Evolutionary conservation across 192 early-diverging fungal genomes (phyloP), one percentile per base, ranked within the genome.

Genomic region (Linnemannia zychae): DNA sequence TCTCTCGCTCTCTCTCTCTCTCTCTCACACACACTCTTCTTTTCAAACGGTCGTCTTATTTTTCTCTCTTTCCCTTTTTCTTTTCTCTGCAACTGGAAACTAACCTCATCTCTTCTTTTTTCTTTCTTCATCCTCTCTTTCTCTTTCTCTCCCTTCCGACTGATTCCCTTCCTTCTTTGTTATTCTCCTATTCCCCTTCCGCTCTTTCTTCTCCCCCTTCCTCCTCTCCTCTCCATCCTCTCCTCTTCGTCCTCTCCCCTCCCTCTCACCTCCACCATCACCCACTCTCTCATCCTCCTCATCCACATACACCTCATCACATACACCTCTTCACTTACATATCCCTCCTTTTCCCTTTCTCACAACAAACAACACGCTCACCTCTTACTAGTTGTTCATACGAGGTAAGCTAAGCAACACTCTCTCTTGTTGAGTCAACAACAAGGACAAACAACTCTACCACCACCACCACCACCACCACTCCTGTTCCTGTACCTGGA

Each of bases 261-360:
- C 22, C 67, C 34, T 89, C 47, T 31, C 34, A 46, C 22, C 72
- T 31, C 40, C 44, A 7, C n/a, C 52, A 24, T n/a, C n/a, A n/a
- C 36, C 40, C 67, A 48, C 22, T 52, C 34, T 89, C 47, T 9
- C 40, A 3, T 44, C 40, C 3, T 44, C 40, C 40, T 44, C 40
- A 44, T 44, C 40, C 40, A 44, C 9, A 44, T 9, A 3, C 9
- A 3, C 40, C 40, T 44, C 40, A 44, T 44, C 40, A 9, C 40
- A 44, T 9, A 44, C 40, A 44, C n/a, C n/a, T n/a, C n/a, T 44
- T 6, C 40, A 44, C 40, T 44, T 44, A 44, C 40, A 44, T 44
- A 44, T 9, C 40, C 3, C 40, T 6, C 40, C 40, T 9, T 44
- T 3, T 9, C 40, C 3, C 40, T 44, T 9, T 44, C 40, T 44